Evolutionary conservation across 2,329 filamentous ascomycete genomes (phyloP).

Genomic region (Rhynchosporium agropyri): DNA sequence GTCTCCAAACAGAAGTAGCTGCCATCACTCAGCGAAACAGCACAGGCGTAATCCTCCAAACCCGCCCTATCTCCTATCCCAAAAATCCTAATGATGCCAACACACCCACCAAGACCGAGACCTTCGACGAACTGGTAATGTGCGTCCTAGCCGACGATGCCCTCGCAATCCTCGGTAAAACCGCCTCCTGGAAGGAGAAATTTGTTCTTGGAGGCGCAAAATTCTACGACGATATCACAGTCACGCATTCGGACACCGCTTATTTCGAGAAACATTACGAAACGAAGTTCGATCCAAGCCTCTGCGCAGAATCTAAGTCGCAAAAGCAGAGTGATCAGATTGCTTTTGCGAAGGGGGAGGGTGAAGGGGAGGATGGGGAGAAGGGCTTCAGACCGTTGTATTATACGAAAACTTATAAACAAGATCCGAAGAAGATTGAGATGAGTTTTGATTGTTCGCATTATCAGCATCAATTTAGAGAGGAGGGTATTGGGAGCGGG

Average conservation of each 20-base stretch:
- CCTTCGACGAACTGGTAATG: constrained; percentile 67
- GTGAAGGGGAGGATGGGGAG: constrained; percentile 55
- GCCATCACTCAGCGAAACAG: constrained; percentile 54
- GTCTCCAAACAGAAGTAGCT: constrained; percentile 59
- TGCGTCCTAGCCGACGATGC: constrained; percentile 67
- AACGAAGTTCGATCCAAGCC: constrained; percentile 56
- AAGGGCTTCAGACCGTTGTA: constrained; percentile 65
- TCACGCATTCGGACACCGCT: constrained; percentile 65
- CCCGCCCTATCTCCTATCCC: constrained; percentile 53
- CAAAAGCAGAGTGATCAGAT: constrained; percentile 47
- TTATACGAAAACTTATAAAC: constrained; percentile 61
- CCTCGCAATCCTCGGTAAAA: constrained; percentile 60
- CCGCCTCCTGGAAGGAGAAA: constrained; percentile 62
- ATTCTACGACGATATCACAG: constrained; percentile 70
- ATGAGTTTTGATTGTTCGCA: constrained; percentile 78
- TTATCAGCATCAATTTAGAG: constrained; percentile 72
- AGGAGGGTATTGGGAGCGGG: constrained; percentile 35
- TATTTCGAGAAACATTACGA: constrained; percentile 73
- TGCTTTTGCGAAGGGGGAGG: constrained; percentile 48
- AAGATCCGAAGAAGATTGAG: constrained; percentile 61
- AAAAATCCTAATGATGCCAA: constrained; percentile 44
- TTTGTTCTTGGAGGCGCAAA: constrained; percentile 71
- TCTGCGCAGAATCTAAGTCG: constrained; percentile 52
- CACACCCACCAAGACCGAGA: constrained; percentile 51
- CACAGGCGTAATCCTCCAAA: constrained; percentile 55